A percentile compares a stretch with the other conserved stretches of the same genome.
phyloP scores from a whole-genome alignment of 495 filamentous ascomycete species.

The Schizothecium vesticola region DNA sequence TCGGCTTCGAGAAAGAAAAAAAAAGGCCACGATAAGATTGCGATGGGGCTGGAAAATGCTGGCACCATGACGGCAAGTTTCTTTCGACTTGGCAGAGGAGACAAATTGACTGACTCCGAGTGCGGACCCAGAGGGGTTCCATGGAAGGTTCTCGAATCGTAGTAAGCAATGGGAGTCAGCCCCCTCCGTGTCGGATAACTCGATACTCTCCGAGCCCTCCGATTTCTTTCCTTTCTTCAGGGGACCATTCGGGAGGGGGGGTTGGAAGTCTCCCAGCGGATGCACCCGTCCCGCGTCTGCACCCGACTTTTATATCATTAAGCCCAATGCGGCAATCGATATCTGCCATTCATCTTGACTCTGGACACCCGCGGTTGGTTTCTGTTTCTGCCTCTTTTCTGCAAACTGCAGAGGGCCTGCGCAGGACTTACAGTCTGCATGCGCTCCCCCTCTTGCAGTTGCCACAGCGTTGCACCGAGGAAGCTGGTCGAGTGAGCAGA shows the following conservation, averaged over 20 bases:
- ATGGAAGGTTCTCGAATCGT: constrained; percentile 46
- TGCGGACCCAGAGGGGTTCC: constrained; percentile 18
- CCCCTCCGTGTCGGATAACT: constrained; percentile 10
- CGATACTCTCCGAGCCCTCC: constrained; percentile 10
- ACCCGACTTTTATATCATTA: constrained; percentile 1
- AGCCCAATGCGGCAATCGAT: constrained; percentile 1
- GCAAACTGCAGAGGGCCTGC: too few species aligned
- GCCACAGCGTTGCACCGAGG: constrained; percentile 3
- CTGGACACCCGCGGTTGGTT: not conserved
- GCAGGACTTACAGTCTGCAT: not conserved
- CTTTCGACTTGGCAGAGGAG: not conserved
- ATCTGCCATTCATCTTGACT: not conserved
- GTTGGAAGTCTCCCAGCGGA: not conserved
- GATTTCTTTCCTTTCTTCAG: constrained; percentile 1
- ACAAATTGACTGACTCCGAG: constrained; percentile 3
- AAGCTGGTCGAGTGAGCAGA: constrained; percentile 14
- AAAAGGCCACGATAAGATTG: not conserved
- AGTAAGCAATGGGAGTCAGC: constrained; percentile 7
- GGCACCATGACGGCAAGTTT: not conserved
- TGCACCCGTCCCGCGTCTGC: not conserved
- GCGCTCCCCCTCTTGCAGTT: not conserved
- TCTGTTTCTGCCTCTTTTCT: not conserved
- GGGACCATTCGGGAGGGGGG: not conserved
- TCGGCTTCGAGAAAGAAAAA: not conserved
- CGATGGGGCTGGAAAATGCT: not conserved